Evolutionary conservation across 169 alveolate genomes (phyloP), one percentile per base, ranked within the genome.

Genomic region (Eimeria zaria): DNA sequence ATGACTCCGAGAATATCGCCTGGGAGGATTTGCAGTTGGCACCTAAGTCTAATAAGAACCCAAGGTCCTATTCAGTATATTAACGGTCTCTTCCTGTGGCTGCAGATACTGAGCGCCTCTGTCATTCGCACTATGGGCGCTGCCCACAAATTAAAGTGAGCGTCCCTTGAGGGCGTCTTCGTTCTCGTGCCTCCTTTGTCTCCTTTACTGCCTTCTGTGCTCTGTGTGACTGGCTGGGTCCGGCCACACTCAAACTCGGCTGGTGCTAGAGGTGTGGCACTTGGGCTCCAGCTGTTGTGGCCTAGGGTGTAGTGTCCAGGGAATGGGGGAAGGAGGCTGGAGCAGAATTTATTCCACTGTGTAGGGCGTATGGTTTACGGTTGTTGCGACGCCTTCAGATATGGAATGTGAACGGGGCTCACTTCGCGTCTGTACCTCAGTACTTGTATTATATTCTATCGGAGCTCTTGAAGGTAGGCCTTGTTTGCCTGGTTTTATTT

Each of bases 401-500:
- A 8, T 76, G 89, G 89, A 92, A 92, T 24, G 12, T 53, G 71
- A 89, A 78, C 81, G 20, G 41, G 39, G 85, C 44, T 51, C 91
- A 78, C n/a, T 80, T 76, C 44, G 91, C 96, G 0, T 92, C 69
- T 71, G 92, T 92, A 20, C 96, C 96, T 30, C 96, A 92, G 85
- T 92, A 92, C n/a, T 73, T 92, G 60, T 92, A 92, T 85, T 92
- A 92, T 85, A 92, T 92, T 44, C 80, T 92, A 24, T 92, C 85
- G 46, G 96, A 92, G 48, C 96, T 92, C 60, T 80, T 92, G 84
- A 92, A 92, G 92, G 96, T 80, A 39, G n/a, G 41, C 74, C 55
- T 24, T 30, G 71, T 41, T 78, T n/a, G 20, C 73, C 27, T 62
- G 1, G 20, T 62, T 62, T 62, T 22, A 16, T 58, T 22, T 58